phyloP scores from a whole-genome alignment of 1,284 basidiomycete species.

The Afroboletus lepidellus region DNA sequence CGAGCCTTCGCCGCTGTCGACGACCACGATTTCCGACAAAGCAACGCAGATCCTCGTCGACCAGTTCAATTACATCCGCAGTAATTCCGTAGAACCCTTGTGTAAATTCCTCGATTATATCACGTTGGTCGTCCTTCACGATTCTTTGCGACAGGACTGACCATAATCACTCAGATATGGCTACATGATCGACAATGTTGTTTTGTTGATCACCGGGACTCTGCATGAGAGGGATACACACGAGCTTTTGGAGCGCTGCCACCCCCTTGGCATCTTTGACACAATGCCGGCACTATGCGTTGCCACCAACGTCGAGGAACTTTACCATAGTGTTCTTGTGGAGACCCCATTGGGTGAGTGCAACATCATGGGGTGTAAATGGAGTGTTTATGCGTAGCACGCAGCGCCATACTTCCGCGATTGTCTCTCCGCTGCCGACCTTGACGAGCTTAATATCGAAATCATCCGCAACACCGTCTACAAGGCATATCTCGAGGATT shows the following conservation, averaged over 20 bases:
- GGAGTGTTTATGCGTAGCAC: slow-evolving; percentile 8
- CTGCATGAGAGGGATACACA: slow-evolving; percentile 97
- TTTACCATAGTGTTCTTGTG: slow-evolving; percentile 95
- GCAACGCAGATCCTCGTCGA: slow-evolving; percentile 94
- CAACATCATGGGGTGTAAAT: not conserved
- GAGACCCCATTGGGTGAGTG: slow-evolving; percentile 91
- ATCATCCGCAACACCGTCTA: slow-evolving; percentile 99
- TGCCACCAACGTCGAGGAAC: slow-evolving; percentile 98
- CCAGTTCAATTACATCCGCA: slow-evolving; percentile 94
- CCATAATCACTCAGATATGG: slow-evolving; percentile 62
- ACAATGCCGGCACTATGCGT: slow-evolving; percentile 99
- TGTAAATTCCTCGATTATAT: slow-evolving; percentile 97
- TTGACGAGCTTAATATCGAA: slow-evolving; percentile 99
- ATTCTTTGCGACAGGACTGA: slow-evolving; percentile 8
- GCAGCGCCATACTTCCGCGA: slow-evolving; percentile 96
- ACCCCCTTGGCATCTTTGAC: slow-evolving; percentile 96
- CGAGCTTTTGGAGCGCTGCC: slow-evolving; percentile 94
- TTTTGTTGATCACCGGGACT: slow-evolving; percentile 96
- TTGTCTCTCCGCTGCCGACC: slow-evolving; percentile 91
- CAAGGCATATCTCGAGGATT: slow-evolving; percentile 99
- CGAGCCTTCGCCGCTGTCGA: slow-evolving; percentile 93
- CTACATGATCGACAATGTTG: slow-evolving; percentile 99
- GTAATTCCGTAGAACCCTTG: slow-evolving; percentile 89
- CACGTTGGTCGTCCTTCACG: slow-evolving; percentile 57
- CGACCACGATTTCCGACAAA: slow-evolving; percentile 92